These are phyloP conservation scores for Erodium texanum DNA, from an alignment of 441 rosid genomes.

Conservation along the genomic window DNA sequence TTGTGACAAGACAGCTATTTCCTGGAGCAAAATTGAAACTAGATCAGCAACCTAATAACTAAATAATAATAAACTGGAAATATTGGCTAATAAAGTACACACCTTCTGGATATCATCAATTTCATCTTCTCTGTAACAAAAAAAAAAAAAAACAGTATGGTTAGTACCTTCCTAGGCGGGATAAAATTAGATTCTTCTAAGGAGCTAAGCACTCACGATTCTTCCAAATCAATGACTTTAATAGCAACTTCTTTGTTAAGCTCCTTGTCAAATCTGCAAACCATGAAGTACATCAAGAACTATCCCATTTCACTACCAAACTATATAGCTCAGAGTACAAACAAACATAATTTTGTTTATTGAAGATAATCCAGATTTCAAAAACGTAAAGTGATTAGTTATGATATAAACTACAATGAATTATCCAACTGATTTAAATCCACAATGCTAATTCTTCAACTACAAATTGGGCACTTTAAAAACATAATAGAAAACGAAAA, in stretches of 20 bases:
- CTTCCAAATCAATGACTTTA: conserved; percentile 97
- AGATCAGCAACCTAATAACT: conserved; percentile 26
- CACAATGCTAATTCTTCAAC: too few relatives aligned
- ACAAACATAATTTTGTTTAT: neutral
- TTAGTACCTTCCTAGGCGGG: neutral
- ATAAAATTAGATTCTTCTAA: neutral
- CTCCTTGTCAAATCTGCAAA: conserved; percentile 84
- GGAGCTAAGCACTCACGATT: conserved; percentile 61
- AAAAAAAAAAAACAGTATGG: conserved; percentile 15
- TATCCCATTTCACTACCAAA: neutral
- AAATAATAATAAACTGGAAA: conserved; percentile 10
- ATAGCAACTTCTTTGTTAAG: conserved; percentile 95
- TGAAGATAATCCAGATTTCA: neutral
- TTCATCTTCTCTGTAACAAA: conserved; percentile 77
- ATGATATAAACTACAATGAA: neutral
- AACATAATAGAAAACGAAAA: neutral
- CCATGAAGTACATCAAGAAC: conserved; percentile 20
- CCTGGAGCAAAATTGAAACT: conserved; percentile 42
- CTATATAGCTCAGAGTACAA: conserved; percentile 14
- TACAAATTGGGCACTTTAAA: too few relatives aligned
- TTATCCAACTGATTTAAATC: too few relatives aligned
- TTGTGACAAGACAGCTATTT: conserved; percentile 94
- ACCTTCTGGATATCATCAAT: conserved; percentile 99
- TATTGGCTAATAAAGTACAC: conserved; percentile 16
- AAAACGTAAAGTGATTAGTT: neutral